Percentiles rank a stretch among this genome's conserved stretches.
Conservation (phyloP, 2,329 filamentous ascomycete genomes). For the Scedosporium dehoogii region DNA sequence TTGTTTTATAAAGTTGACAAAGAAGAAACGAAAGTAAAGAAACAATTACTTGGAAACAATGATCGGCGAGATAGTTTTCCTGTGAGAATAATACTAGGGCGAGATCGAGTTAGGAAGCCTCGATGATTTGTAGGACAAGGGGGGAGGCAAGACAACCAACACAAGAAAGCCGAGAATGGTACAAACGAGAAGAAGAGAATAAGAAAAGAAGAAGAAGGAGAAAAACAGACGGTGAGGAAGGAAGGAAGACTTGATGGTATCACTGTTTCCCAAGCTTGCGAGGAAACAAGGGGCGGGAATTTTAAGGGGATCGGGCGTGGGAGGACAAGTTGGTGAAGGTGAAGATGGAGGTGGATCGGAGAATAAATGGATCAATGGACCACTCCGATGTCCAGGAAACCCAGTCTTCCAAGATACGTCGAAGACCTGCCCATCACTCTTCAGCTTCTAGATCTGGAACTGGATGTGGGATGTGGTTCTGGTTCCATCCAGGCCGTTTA, state of each 20-base stretch:
- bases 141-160: background rate
- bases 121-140: conserved; percentile 1
- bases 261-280: background rate
- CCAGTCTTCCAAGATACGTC: background rate
- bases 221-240: background rate
- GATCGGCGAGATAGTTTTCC: background rate
- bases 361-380: background rate
- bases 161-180: background rate
- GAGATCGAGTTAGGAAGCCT: background rate
- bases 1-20: background rate
- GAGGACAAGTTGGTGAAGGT: background rate
- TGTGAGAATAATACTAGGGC: background rate
- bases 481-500: background rate
- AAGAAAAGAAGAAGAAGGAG: background rate
- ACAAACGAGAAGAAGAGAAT: background rate
- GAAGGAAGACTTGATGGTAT: background rate
- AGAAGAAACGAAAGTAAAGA: background rate
- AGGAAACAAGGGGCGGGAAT: background rate
- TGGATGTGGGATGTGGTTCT: background rate
- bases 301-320: background rate
- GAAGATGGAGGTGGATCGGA: background rate
- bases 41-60: background rate
- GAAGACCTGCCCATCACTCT: background rate
- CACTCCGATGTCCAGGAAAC: too few species aligned
- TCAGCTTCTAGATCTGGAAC: background rate